These are phyloP conservation scores for Nannochloropsis salina DNA, from an alignment of 108 stramenopile species.

Conservation along the genomic window DNA sequence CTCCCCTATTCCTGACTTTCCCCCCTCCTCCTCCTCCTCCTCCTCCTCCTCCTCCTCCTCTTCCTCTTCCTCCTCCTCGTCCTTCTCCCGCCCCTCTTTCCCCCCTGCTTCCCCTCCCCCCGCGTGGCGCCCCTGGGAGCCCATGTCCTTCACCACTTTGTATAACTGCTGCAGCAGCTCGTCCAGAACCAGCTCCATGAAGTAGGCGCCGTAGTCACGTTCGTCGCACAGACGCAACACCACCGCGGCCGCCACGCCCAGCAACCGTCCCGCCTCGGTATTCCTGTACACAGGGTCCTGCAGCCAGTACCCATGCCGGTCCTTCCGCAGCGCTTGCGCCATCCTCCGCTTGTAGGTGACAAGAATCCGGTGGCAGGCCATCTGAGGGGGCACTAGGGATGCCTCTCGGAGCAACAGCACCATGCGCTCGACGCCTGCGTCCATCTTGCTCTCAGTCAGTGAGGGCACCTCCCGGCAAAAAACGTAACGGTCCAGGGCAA, in stretches of 20 bases:
- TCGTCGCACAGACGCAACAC: not conserved
- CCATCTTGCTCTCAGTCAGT: not conserved
- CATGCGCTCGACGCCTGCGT: not conserved
- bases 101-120: not conserved
- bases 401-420: not conserved
- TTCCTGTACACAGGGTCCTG: conserved; percentile 5
- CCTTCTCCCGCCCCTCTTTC: not conserved
- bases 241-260: not conserved
- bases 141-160: not conserved
- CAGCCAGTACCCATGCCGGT: not conserved
- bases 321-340: not conserved
- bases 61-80: not conserved
- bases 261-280: not conserved
- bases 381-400: not conserved
- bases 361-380: conserved; percentile 8
- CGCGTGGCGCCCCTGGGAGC: too few relatives aligned
- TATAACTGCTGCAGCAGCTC: conserved; percentile 13
- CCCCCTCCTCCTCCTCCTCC: not conserved
- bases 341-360: not conserved
- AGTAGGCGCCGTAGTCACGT: not conserved
- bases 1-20: not conserved
- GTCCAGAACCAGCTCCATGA: conserved; percentile 1
- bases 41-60: not conserved
- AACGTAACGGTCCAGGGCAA: not conserved
- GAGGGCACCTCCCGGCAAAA: not conserved